A percentile compares a stretch with the other conserved stretches of the same genome.
phyloP scores from a whole-genome alignment of 768 basidiomycete species.

The Naganishia kalamii region DNA sequence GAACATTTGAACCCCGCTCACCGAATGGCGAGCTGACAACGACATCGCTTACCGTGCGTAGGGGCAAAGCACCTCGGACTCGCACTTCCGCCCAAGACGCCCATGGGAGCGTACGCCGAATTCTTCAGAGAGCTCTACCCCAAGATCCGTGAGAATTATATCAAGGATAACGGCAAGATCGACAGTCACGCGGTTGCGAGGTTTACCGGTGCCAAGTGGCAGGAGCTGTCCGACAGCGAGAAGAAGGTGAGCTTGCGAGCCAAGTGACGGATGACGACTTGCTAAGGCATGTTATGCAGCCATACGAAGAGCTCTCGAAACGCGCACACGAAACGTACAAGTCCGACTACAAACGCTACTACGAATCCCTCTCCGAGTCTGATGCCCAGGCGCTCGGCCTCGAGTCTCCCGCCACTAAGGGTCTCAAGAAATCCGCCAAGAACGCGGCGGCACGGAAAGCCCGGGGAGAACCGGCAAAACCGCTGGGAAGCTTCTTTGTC shows the following conservation, averaged over 20 bases:
- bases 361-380: slow-evolving; percentile 8
- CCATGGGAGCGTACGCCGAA: slow-evolving; percentile 20
- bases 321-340: slow-evolving; percentile 17
- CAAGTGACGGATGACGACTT: neutral
- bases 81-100: slow-evolving; percentile 21
- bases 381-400: neutral
- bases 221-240: slow-evolving; percentile 18
- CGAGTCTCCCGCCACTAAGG: slow-evolving; percentile 12
- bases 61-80: slow-evolving; percentile 6
- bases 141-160: neutral
- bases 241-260: slow-evolving; percentile 15
- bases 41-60: neutral
- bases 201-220: slow-evolving; percentile 18
- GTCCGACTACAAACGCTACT: slow-evolving; percentile 17
- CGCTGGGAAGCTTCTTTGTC: slow-evolving; percentile 15
- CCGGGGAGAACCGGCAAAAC: slow-evolving; percentile 18
- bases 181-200: slow-evolving; percentile 15
- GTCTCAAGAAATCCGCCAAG: neutral
- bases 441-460: neutral
- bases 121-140: slow-evolving; percentile 23
- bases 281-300: neutral
- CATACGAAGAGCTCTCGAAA: slow-evolving; percentile 10
- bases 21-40: neutral
- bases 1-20: neutral
- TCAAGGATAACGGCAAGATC: slow-evolving; percentile 14